phyloP scores from a whole-genome alignment of 148 eudicot genomes.

The Cornus kousa region DNA sequence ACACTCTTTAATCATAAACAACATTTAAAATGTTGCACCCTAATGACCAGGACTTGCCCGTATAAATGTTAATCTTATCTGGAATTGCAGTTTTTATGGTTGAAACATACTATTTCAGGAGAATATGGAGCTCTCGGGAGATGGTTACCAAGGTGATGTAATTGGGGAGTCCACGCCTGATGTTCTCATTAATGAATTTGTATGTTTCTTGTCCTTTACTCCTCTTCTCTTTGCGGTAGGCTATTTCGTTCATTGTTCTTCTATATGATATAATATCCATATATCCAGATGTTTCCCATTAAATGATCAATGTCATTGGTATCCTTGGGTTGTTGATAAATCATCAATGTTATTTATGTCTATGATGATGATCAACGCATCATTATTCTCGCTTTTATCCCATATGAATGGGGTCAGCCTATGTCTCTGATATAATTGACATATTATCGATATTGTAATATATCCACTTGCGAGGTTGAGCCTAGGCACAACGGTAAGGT shows the following conservation, averaged over 20 bases:
- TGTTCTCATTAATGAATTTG: conserved; percentile 87
- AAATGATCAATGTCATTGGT: neutral
- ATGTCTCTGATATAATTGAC: neutral
- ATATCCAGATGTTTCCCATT: too few species aligned
- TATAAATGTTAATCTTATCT: too few species aligned
- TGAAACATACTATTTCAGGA: conserved; percentile 46
- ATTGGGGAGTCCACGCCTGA: conserved; percentile 95
- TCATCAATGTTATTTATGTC: too few species aligned
- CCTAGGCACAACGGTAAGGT: too few species aligned
- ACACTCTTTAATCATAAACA: neutral
- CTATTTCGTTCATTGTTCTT: neutral
- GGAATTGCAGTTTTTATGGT: conserved; percentile 1
- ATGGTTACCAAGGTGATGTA: conserved; percentile 83
- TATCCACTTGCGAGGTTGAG: neutral
- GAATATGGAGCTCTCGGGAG: conserved; percentile 55
- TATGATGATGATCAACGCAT: too few species aligned
- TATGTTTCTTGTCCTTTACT: conserved; percentile 36
- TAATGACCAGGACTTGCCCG: neutral
- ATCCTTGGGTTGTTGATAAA: too few species aligned
- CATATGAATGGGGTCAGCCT: too few species aligned
- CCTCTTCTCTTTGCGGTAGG: neutral
- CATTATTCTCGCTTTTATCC: too few species aligned
- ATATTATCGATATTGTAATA: neutral
- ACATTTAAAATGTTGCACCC: neutral
- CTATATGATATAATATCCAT: neutral